These are phyloP conservation scores for Coniferiporia sulphurascens DNA, from an alignment of 1,284 basidiomycete species.

Conservation along the genomic window DNA sequence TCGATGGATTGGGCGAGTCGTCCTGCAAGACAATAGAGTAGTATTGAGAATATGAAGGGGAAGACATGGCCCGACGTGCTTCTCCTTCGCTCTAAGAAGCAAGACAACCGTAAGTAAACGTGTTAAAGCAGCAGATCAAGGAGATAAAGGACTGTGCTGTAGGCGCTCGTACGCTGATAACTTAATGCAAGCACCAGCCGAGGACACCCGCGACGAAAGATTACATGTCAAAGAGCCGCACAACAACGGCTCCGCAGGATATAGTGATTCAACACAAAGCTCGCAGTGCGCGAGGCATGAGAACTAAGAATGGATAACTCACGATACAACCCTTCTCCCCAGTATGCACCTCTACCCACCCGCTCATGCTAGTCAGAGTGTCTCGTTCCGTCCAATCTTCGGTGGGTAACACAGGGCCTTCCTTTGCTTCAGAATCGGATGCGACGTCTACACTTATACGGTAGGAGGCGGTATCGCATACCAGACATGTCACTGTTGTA, in stretches of 20 bases:
- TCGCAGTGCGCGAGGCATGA: background rate
- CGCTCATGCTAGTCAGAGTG: constrained; percentile 56
- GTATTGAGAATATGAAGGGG: constrained; percentile 46
- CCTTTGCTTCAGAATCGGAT: constrained; percentile 54
- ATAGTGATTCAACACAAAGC: background rate
- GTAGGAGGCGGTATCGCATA: constrained; percentile 63
- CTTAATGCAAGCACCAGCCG: too few species aligned
- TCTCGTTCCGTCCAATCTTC: constrained; percentile 74
- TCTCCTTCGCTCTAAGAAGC: constrained; percentile 42
- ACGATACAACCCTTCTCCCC: constrained; percentile 48
- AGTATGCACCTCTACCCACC: constrained; percentile 69
- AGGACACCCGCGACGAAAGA: too few species aligned
- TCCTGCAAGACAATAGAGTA: constrained; percentile 51
- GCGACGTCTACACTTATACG: constrained; percentile 60
- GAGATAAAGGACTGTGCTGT: background rate
- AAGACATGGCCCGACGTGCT: constrained; percentile 39
- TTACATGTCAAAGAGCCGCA: background rate
- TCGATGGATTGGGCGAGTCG: constrained; percentile 26
- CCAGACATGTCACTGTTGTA: constrained; percentile 61
- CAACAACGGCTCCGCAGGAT: background rate
- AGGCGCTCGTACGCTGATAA: background rate
- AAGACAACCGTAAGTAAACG: background rate
- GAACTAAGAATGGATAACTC: constrained; percentile 32
- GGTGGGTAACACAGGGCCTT: constrained; percentile 62
- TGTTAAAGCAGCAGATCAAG: background rate